phyloP scores from a whole-genome alignment of 768 basidiomycete species.

The Lactarius trivialis region DNA sequence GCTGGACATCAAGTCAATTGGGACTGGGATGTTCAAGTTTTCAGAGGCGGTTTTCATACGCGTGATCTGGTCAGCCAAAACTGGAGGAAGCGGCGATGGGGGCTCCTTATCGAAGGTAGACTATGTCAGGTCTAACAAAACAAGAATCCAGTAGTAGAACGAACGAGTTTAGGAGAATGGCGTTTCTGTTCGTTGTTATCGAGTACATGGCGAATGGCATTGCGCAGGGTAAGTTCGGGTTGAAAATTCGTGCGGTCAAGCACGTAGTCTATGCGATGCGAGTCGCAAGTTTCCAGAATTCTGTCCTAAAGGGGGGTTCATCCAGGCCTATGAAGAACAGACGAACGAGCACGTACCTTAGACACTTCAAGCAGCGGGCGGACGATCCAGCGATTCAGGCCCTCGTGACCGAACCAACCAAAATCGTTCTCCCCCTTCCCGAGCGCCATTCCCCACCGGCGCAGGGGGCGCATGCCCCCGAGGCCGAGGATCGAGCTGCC shows the following conservation, averaged over 20 bases:
- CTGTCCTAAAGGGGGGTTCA: conserved; percentile 48
- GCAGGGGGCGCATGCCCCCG: conserved; percentile 57
- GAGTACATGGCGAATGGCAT: conserved; percentile 56
- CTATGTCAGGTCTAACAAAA: not conserved
- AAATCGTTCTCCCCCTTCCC: conserved; percentile 29
- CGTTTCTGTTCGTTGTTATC: conserved; percentile 17
- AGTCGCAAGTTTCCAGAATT: conserved; percentile 72
- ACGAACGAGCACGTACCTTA: conserved; percentile 57
- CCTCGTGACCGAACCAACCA: conserved; percentile 43
- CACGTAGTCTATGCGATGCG: conserved; percentile 52
- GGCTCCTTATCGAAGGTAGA: not conserved
- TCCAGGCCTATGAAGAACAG: not conserved
- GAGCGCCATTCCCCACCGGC: conserved; percentile 77
- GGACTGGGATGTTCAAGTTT: conserved; percentile 11
- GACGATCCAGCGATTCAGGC: conserved; percentile 63
- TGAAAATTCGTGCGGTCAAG: conserved; percentile 70
- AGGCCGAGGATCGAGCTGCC: conserved; percentile 53
- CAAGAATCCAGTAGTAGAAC: not conserved
- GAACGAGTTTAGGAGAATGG: not conserved
- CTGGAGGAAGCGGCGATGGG: conserved; percentile 4
- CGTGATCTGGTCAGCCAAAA: not conserved
- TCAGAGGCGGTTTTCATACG: not conserved
- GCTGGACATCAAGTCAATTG: conserved; percentile 13
- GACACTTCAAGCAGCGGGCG: conserved; percentile 61
- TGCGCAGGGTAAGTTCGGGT: conserved; percentile 63